Base-by-base conservation (phyloP, 1,284 basidiomycete species). In the Tylopilus orsonianus region DNA sequence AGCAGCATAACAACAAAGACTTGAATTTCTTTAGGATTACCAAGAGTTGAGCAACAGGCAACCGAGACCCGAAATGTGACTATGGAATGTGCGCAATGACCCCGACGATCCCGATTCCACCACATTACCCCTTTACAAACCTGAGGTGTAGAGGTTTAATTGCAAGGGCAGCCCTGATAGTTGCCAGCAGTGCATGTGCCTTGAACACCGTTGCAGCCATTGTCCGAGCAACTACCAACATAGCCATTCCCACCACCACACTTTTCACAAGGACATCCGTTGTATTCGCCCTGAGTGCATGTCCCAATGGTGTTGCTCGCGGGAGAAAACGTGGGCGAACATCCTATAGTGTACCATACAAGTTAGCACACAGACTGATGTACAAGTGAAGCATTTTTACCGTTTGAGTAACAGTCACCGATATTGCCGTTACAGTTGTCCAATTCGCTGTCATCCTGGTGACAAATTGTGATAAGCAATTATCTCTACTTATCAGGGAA, bases 191-290 rank as follows among this genome's bases (percentile, higher is more conserved):
- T 39, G 6, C 23, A 26, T 22, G 9, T 10, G 36, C n/a, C 9
- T 2, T n/a, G 10, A 9, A 12, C 5, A 13, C 23, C 37, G 5
- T 24, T 16, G 14, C 23, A 39, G 5, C 23, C 23, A 10, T 39
- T 39, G 20, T 18, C 23, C 12, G 7, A 12, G 23, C 23, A 39
- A 18, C 19, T n/a, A 10, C 23, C 23, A 26, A 39, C 6, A 20
- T 5, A 26, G 16, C 5, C 5, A 13, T 1, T 7, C 16, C 37
- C 37, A 10, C 37, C 20, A 7, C 16, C 37, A 26, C 37, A 39
- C 20, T 18, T 26, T 16, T 39, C 37, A 22, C 50, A 48, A 12
- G 50, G 37, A 18, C 44, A 53, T 19, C 43, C 50, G 1, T n/a
- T 18, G 4, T 13, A 51, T 5, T 23, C 16, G 8, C 35, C 43